Base-by-base conservation (phyloP, 345 rosid species). In the Dimocarpus longan region DNA sequence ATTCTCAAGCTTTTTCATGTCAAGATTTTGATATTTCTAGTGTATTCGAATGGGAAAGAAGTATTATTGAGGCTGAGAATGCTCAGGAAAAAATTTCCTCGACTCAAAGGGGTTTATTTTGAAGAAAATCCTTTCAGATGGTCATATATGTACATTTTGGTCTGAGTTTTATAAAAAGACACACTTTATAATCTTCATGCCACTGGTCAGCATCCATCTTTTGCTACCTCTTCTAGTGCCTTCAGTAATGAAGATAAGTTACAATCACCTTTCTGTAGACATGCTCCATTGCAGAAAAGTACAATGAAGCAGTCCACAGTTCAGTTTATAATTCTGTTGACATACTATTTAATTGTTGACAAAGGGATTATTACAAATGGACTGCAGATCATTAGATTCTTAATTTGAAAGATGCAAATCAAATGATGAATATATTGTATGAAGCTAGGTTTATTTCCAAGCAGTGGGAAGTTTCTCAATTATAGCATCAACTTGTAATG, bases 21-120 rank as follows among this genome's bases (percentile, higher is more conserved):
- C 73, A 73, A 80, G 89, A 86, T 70, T 42, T 84, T 15, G 85
- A 86, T 56, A 76, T 79, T 50, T 86, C 84, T 54, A 85, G 82
- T 32, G 80, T 85, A 75, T 88, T 84, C 75, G 79, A 84, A 79
- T 89, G 93, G 95, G 98, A 93, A 87, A 90, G 82, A 79, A 85
- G 80, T 63, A 71, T 82, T 19, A 64, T 86, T 59, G 80, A 78
- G 76, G 81, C 77, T 1, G 52, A 22, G 11, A 73, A 73, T 76
- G 68, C 54, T 39, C 12, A 1, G 44, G 10, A 8, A 74, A 46
- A 63, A 43, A 10, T 22, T 46, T 19, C 66, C n/a, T 64, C 46
- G 44, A 74, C 26, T 21, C 21, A n/a, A 57, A 57, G 0, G 65
- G 65, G 10, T 21, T 60, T 10, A 19, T 54, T 60, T 60, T n/a